Base-by-base conservation (phyloP, 2,329 filamentous ascomycete species). In the Hypocreales sp. region DNA sequence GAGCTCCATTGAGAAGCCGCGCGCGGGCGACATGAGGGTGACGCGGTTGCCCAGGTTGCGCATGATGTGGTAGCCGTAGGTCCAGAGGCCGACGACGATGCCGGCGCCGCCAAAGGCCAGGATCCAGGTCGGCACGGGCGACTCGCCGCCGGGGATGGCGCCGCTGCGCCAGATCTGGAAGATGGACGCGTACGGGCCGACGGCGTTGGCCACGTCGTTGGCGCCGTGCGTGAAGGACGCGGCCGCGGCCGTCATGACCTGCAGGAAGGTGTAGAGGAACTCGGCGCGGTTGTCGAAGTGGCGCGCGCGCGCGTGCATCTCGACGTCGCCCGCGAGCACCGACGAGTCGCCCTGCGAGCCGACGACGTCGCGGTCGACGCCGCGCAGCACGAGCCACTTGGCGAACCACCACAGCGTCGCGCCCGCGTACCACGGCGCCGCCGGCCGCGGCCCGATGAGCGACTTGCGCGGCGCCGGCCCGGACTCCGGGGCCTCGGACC, bases 161-260 rank as follows among this genome's bases (percentile, higher is more conserved):
- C 63, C 67, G 0, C 54, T 58, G 18, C 51, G 40, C 66, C 69
- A 79, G 35, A 73, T 64, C 33, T 66, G 53, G 50, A 60, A 78
- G 40, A 77, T 68, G 28, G 68, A 64, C 2, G 72, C 67, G 41
- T 67, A 74, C 1, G 72, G 72, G 1, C 70, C 71, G 29, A 73
- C 61, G 16, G 71, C 68, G 42, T 64, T 77, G 39, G 66, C 57
- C 13, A 78, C 66, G 34, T 78, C 73, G 45, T 78, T 79, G 37
- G 71, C 69, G 15, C 73, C 73, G 50, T 79, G 72, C 2, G 66
- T 65, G 35, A 77, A 75, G 4, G 69, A 73, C 10, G 70, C 66
- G 18, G 70, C 68, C 36, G 64, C 63, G 8, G 72, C 70, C 5
- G 70, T 71, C 50, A 71, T 56, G 39, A 72, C 47, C 38, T 72